These are phyloP conservation scores for Epichloe glyceriae DNA, from an alignment of 2,329 filamentous ascomycete genomes.

Conservation along the genomic window DNA sequence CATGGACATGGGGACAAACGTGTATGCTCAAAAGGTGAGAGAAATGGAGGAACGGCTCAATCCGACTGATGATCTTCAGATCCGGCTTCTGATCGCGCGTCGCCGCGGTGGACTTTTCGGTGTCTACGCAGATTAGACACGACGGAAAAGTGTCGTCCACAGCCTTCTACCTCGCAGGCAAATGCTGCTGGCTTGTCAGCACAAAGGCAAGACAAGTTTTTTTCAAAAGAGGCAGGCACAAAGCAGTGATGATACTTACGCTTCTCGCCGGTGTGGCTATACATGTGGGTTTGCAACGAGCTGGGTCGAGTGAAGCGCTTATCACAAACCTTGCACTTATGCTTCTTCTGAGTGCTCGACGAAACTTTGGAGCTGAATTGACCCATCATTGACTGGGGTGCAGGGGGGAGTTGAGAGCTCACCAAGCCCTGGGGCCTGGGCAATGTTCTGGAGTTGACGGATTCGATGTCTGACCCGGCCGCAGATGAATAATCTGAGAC, in stretches of 20 bases:
- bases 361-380: slow-evolving; percentile 96
- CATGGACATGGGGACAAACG: slow-evolving; percentile 1
- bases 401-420: slow-evolving; percentile 56
- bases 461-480: slow-evolving; percentile 73
- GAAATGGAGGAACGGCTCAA: slow-evolving; percentile 16
- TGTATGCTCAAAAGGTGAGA: neutral
- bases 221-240: too few relatives aligned
- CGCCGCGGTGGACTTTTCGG: slow-evolving; percentile 80
- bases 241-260: slow-evolving; percentile 48
- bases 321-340: slow-evolving; percentile 98
- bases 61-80: slow-evolving; percentile 52
- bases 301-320: slow-evolving; percentile 93
- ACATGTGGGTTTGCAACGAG: slow-evolving; percentile 94
- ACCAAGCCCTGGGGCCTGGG: slow-evolving; percentile 58
- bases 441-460: slow-evolving; percentile 66
- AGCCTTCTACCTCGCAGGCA: slow-evolving; percentile 85
- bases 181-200: slow-evolving; percentile 49
- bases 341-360: slow-evolving; percentile 95
- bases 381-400: slow-evolving; percentile 95
- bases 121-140: slow-evolving; percentile 91
- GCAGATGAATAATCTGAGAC: slow-evolving; percentile 83
- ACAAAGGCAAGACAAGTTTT: neutral
- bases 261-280: slow-evolving; percentile 96
- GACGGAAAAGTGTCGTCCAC: slow-evolving; percentile 90
- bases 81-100: slow-evolving; percentile 48